phyloP scores from a whole-genome alignment of 2,329 filamentous ascomycete genomes.

The Cladosporium sphaerospermum region DNA sequence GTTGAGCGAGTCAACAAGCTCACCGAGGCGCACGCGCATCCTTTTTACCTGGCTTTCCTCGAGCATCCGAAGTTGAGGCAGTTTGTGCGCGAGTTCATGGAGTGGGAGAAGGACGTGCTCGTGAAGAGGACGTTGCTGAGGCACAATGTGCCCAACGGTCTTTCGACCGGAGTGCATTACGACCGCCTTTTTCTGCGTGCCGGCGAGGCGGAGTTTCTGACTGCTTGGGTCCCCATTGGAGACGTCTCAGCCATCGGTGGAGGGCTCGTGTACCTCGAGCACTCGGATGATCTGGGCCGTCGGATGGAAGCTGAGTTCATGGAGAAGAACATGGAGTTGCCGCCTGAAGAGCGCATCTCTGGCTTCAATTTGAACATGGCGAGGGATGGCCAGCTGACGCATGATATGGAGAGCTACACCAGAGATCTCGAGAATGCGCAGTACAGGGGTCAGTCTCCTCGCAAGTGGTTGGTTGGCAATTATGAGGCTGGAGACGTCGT shows the following conservation, averaged over 20 bases:
- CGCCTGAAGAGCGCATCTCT: slow-evolving; percentile 30
- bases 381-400: slow-evolving; percentile 22
- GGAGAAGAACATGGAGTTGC: slow-evolving; percentile 22
- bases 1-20: slow-evolving; percentile 25
- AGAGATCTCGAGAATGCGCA: slow-evolving; percentile 9
- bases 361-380: slow-evolving; percentile 36
- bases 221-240: slow-evolving; percentile 35
- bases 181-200: slow-evolving; percentile 38
- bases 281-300: slow-evolving; percentile 31
- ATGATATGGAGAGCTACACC: slow-evolving; percentile 18
- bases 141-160: slow-evolving; percentile 34
- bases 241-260: slow-evolving; percentile 33
- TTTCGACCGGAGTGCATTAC: slow-evolving; percentile 38
- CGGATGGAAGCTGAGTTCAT: slow-evolving; percentile 37
- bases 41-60: slow-evolving; percentile 31
- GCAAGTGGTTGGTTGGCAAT: slow-evolving; percentile 45
- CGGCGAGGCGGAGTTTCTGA: slow-evolving; percentile 30
- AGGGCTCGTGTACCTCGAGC: slow-evolving; percentile 39
- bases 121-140: slow-evolving; percentile 33
- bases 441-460: slow-evolving; percentile 9
- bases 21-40: slow-evolving; percentile 29
- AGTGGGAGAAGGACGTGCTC: slow-evolving; percentile 33
- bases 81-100: slow-evolving; percentile 34
- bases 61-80: slow-evolving; percentile 30
- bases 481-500: slow-evolving; percentile 51